Evolutionary conservation across 371 early-diverging fungal genomes (phyloP), one percentile per base, ranked within the genome.

Genomic region (Synchytrium microbalum): DNA sequence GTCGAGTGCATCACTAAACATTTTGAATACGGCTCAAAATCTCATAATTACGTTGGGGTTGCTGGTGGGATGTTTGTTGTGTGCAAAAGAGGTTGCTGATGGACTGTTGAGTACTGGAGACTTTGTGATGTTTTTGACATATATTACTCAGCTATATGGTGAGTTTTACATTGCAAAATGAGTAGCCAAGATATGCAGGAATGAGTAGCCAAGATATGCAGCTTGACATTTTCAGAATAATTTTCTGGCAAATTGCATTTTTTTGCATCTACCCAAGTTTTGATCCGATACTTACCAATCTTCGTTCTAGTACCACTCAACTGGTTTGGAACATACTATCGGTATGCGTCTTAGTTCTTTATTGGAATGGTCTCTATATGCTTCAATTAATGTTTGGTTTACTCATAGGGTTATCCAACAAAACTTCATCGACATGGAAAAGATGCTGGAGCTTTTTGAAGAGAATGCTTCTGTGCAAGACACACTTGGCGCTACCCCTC

Each of bases 371-470:
- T n/a, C n/a, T n/a, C n/a, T n/a, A n/a, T n/a, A n/a, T n/a, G n/a
- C n/a, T n/a, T n/a, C n/a, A n/a, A n/a, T n/a, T n/a, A n/a, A n/a
- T n/a, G n/a, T n/a, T n/a, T n/a, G n/a, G n/a, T n/a, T n/a, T n/a
- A n/a, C n/a, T n/a, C n/a, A n/a, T n/a, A n/a, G n/a, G 24, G 56
- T 56, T 5, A 56, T 56, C 24, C 56, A 56, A 29, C 56, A 56
- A 56, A 56, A 91, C 80, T 92, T 92, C 74, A 84, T 93, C 53
- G 94, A 93, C 65, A 92, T 93, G 93, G 95, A 95, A 65, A 91
- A 90, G 70, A 90, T 95, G 87, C 74, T 94, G 56, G 90, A 87
- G 33, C 73, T 93, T 25, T 87, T 93, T 64, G 79, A 92, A 61
- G 89, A 32, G 25, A 23, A 29, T 19, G 13, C 32, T 14, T 13